phyloP scores from a whole-genome alignment of 2,329 filamentous ascomycete genomes.

The Drechslerella dactyloides region DNA sequence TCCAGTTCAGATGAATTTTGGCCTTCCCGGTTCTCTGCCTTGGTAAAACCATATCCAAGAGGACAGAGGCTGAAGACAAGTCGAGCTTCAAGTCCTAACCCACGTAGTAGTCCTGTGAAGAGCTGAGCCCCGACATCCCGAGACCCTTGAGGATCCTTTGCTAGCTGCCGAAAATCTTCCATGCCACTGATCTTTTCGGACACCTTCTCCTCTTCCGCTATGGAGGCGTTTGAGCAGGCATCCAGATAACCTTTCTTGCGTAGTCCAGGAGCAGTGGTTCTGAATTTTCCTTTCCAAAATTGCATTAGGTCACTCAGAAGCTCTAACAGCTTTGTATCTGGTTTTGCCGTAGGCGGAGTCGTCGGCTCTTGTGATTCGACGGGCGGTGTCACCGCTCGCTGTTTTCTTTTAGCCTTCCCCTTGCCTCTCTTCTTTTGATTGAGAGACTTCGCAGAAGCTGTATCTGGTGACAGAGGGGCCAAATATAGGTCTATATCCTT shows the following conservation, averaged over 20 bases:
- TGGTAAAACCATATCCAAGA: conserved; percentile 61
- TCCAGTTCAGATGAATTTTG: conserved; percentile 68
- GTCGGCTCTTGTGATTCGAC: conserved; percentile 70
- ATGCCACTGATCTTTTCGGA: conserved; percentile 68
- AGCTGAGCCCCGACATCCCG: conserved; percentile 88
- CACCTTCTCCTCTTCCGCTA: conserved; percentile 60
- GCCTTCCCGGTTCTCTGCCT: conserved; percentile 75
- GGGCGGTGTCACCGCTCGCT: conserved; percentile 56
- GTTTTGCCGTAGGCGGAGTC: conserved; percentile 74
- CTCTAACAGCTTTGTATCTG: conserved; percentile 64
- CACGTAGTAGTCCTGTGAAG: conserved; percentile 86
- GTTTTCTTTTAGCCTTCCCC: conserved; percentile 57
- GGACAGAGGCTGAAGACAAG: conserved; percentile 90
- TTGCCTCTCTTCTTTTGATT: conserved; percentile 58
- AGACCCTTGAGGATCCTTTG: conserved; percentile 65
- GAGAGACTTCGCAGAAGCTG: conserved; percentile 56
- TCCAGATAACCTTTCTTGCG: conserved; percentile 80
- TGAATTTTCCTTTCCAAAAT: conserved; percentile 89
- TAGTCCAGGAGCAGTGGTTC: conserved; percentile 75
- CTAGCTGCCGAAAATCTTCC: conserved; percentile 33
- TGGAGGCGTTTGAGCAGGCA: neutral
- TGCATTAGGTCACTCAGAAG: conserved; percentile 76
- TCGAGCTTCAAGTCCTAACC: conserved; percentile 79
- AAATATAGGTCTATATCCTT: conserved; percentile 76
- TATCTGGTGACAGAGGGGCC: conserved; percentile 7